Conservation (phyloP, 371 early-diverging fungal genomes). For the Dichotomocladium elegans region DNA sequence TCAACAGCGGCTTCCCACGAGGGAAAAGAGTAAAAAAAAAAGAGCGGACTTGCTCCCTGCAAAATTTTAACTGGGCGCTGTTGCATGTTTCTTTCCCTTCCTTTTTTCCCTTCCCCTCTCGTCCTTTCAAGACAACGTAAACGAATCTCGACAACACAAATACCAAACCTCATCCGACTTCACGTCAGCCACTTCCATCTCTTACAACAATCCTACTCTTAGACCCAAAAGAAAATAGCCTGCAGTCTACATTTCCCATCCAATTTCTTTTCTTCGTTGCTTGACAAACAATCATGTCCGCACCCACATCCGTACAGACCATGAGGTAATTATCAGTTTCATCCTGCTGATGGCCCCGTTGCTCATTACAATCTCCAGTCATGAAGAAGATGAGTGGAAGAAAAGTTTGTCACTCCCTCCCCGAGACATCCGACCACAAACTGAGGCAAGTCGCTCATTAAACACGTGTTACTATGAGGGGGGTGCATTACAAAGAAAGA, state of each 20-base stretch:
- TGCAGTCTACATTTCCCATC: too few relatives aligned
- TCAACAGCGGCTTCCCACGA: too few relatives aligned
- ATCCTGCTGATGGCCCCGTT: too few relatives aligned
- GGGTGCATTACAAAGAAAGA: background rate
- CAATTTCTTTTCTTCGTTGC: too few relatives aligned
- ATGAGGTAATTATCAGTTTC: background rate
- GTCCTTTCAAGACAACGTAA: background rate
- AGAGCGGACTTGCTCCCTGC: too few relatives aligned
- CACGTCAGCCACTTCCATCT: too few relatives aligned
- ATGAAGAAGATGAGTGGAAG: slow-evolving; percentile 76
- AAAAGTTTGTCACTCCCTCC: slow-evolving; percentile 66
- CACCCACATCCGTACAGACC: background rate
- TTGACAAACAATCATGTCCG: too few relatives aligned
- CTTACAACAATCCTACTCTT: too few relatives aligned
- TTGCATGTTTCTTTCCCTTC: background rate
- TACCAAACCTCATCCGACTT: background rate
- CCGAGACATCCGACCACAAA: slow-evolving; percentile 87
- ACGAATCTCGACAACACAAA: background rate
- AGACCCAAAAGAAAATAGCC: too few relatives aligned
- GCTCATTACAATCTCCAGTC: too few relatives aligned
- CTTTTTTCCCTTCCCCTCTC: background rate
- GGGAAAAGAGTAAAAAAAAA: too few relatives aligned
- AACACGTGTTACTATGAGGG: background rate
- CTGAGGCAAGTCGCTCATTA: slow-evolving; percentile 58
- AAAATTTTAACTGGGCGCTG: too few relatives aligned